These are phyloP conservation scores for Stachybotrys chartarum DNA, from an alignment of 2,329 filamentous ascomycete genomes.

Conservation along the genomic window DNA sequence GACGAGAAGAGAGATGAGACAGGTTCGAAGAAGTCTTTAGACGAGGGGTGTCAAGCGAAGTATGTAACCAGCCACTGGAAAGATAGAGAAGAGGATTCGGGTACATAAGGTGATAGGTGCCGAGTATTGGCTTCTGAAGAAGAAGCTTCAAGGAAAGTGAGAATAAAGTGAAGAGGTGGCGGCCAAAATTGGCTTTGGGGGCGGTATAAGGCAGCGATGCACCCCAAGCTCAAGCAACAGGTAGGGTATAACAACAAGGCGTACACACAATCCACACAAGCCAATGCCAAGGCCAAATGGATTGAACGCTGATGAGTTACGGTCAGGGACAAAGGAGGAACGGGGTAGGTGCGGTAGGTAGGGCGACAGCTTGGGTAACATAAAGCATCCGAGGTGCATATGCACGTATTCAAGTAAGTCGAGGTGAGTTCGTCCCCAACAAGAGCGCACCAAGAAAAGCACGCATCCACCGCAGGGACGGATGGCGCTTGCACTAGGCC, in stretches of 20 bases:
- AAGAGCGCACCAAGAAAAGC: no score
- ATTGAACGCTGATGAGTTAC: not conserved
- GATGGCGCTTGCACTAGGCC: not conserved
- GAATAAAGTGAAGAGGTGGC: not conserved
- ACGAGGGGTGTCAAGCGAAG: not conserved
- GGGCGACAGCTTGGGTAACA: not conserved
- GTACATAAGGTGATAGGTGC: not conserved
- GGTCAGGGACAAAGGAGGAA: not conserved
- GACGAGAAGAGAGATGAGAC: not conserved
- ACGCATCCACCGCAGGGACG: not conserved
- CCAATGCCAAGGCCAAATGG: not conserved
- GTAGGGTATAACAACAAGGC: no score
- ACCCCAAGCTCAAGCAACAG: not conserved
- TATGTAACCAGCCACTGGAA: not conserved
- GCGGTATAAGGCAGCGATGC: not conserved
- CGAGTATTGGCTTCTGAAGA: no score
- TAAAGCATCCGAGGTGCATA: not conserved
- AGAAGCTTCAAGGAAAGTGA: not conserved
- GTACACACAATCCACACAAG: not conserved
- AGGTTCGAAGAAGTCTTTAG: not conserved
- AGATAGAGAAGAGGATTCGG: not conserved
- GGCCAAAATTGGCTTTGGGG: not conserved
- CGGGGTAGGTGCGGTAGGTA: not conserved
- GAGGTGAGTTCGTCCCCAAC: no score
- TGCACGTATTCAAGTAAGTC: not conserved